Percentiles rank a stretch among this genome's conserved stretches.
Conservation (phyloP, 495 filamentous ascomycete genomes). For the Cercophora sp. region DNA sequence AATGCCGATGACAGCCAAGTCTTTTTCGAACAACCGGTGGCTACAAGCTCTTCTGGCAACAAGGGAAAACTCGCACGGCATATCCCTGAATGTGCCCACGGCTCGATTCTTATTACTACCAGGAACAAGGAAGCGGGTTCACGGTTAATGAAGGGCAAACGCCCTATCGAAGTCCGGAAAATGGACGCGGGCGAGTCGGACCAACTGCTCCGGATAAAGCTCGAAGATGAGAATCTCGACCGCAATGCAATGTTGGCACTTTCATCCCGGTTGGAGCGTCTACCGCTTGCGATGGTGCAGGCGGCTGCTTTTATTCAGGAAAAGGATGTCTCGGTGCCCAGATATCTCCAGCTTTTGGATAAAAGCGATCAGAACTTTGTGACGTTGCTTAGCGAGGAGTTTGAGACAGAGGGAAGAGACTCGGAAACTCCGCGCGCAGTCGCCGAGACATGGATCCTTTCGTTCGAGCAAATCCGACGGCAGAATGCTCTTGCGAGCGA, state of each 20-base stretch:
- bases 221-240: neutral
- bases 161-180: conserved; percentile 22
- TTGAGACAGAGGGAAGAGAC: too few relatives aligned
- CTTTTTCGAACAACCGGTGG: conserved; percentile 20
- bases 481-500: too few relatives aligned
- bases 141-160: conserved; percentile 16
- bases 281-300: conserved; percentile 48
- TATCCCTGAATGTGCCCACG: conserved; percentile 35
- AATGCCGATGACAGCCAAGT: conserved; percentile 47
- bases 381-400: too few relatives aligned
- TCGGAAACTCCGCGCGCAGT: too few relatives aligned
- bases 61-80: conserved; percentile 20
- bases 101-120: conserved; percentile 39
- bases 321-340: conserved; percentile 26
- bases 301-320: conserved; percentile 47
- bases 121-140: conserved; percentile 31
- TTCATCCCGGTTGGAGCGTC: conserved; percentile 33
- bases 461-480: too few relatives aligned
- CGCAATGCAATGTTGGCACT: conserved; percentile 20
- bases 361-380: too few relatives aligned
- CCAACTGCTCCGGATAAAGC: conserved; percentile 13
- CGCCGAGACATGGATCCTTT: too few relatives aligned
- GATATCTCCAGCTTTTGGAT: conserved; percentile 37
- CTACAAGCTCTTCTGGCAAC: neutral
- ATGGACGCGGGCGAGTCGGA: conserved; percentile 30